Base-by-base conservation (phyloP, 176 grass and related monocot species). In the Leersia perrieri region DNA sequence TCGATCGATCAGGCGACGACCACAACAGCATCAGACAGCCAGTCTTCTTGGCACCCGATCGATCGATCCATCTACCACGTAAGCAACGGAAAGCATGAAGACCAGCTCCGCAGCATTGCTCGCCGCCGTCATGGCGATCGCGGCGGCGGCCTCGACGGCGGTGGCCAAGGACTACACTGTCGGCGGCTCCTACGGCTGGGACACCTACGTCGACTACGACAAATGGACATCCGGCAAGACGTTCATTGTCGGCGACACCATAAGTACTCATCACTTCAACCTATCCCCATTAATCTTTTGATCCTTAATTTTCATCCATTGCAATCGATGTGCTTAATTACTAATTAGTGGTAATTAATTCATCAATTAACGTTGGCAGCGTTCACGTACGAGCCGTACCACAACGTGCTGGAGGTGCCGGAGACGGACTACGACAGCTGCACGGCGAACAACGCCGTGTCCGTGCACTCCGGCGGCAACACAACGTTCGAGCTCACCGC, bases 391-490 rank as follows among this genome's bases (percentile, higher is more conserved):
- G 11, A 38, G 20, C 22, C 62, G 23, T 85, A 62, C 80, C 91
- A 97, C 82, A 90, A 97, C 80, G 89, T 93, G 49, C 71, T 89
- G 31, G 94, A 97, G 84, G 91, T 97, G 61, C 53, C 22, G 3
- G n/a, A 73, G 72, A 66, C 44, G 4, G 74, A 77, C 76, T 93
- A 93, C 55, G 84, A 44, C 30, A 47, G 57, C 67, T 97, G 94
- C 91, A 33, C 51, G 66, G 32, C 61, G 12, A 33, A 1, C 32
- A 88, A 33, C 29, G 41, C 88, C 14, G 34, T 87, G 30, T 36
- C 73, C 39, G 82, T 79, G 2, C 77, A 81, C 60, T 89, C 91
- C 61, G 78, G 87, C 49, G 88, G 91, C 47, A 1, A 22, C 44
- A 93, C 91, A 73, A 29, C 60, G 76, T 64, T 97, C 77, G 23